Percentiles rank a stretch among this genome's conserved stretches.
phyloP scores from a whole-genome alignment of 2,329 filamentous ascomycete species.

The Calonectria crousiana region DNA sequence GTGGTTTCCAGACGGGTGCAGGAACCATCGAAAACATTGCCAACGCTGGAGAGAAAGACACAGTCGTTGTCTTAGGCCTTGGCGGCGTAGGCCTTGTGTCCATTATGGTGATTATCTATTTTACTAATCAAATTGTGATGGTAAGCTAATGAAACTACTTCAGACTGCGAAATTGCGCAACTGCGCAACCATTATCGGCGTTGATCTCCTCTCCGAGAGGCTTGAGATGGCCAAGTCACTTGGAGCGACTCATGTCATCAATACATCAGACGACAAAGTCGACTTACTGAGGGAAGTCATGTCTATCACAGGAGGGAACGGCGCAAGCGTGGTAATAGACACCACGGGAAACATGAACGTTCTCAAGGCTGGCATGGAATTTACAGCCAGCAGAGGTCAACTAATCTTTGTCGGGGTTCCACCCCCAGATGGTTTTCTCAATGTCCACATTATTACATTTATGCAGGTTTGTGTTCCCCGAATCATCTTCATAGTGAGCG shows the following conservation, averaged over 20 bases:
- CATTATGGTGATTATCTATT: neutral
- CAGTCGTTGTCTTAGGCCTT: neutral
- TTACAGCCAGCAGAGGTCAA: neutral
- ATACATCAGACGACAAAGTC: neutral
- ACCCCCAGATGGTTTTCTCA: neutral
- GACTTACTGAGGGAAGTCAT: neutral
- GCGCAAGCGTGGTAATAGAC: neutral
- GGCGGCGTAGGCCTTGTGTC: neutral
- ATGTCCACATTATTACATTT: neutral
- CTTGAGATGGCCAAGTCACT: neutral
- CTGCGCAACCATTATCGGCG: neutral
- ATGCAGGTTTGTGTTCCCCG: neutral
- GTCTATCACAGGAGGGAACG: neutral
- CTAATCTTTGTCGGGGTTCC: neutral
- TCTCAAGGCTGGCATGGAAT: neutral
- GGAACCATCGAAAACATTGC: neutral
- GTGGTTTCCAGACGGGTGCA: neutral
- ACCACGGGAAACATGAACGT: neutral
- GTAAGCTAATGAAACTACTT: neutral
- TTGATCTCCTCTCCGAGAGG: neutral
- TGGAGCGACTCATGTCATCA: neutral
- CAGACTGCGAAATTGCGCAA: neutral
- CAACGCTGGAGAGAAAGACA: neutral
- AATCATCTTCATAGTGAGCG: neutral
- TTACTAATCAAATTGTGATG: neutral